phyloP scores from a whole-genome alignment of 192 early-diverging fungal species.

The Gryganskiella cystojenkinii region DNA sequence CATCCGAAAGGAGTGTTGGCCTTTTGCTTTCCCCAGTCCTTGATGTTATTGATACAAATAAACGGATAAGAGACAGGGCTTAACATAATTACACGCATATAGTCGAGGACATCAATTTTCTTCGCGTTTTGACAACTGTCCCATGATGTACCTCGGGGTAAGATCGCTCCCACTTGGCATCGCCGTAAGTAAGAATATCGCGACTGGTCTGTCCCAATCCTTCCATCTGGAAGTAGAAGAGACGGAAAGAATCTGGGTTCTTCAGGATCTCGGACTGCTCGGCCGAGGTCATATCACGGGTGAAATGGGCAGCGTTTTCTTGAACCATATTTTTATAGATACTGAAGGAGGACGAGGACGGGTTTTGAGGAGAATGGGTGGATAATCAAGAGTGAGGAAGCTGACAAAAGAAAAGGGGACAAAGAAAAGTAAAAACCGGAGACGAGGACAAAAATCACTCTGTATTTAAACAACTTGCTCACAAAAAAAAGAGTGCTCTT shows the following conservation, averaged over 20 bases:
- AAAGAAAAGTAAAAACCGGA: background rate
- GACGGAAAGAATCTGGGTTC: slow-evolving; percentile 7
- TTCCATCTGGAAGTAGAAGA: slow-evolving; percentile 20
- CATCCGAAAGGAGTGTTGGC: slow-evolving; percentile 15
- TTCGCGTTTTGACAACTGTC: background rate
- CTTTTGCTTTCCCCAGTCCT: slow-evolving; percentile 19
- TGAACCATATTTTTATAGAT: too few species aligned
- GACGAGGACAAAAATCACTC: background rate
- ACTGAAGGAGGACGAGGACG: too few species aligned
- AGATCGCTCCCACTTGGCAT: slow-evolving; percentile 19
- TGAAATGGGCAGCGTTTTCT: background rate
- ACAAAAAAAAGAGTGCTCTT: background rate
- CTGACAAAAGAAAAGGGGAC: background rate
- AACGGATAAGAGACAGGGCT: background rate
- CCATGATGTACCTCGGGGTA: background rate
- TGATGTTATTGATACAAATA: background rate
- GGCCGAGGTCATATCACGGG: background rate
- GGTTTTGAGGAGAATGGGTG: too few species aligned
- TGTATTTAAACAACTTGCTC: too few species aligned
- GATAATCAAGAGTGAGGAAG: background rate
- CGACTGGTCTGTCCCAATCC: slow-evolving; percentile 13
- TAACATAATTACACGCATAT: background rate
- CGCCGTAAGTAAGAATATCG: slow-evolving; percentile 12
- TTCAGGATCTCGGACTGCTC: slow-evolving; percentile 4
- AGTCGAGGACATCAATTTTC: background rate